A percentile compares a stretch with the other conserved stretches of the same genome.
Conservation (phyloP, 306 rosid species). For the barrel medic (Medicago truncatula) region MtrunA17r5.0-ANR NC_053046.1:12971501-12972000, state of each 20-base stretch:
- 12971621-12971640: neutral
- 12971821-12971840: constrained; percentile 71
- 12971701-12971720: constrained; percentile 61
- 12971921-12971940: constrained; percentile 63
- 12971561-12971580: neutral
- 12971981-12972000: constrained; percentile 15
- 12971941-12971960: constrained; percentile 58
- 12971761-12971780: constrained; percentile 54
- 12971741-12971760: constrained; percentile 49
- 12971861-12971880: constrained; percentile 57
- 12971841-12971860: constrained; percentile 70
- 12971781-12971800: constrained; percentile 61
- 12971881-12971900: constrained; percentile 64
- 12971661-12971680: neutral
- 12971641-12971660: constrained; percentile 1
- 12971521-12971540: neutral
- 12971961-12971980: neutral
- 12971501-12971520: neutral
- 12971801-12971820: constrained; percentile 79
- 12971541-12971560: neutral
- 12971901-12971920: constrained; percentile 53
- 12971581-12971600: constrained; percentile 19
- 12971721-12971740: constrained; percentile 66
- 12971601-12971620: neutral
- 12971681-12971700: neutral